phyloP scores from a whole-genome alignment of 805 yeast genomes.

The Candida piceae region DNA sequence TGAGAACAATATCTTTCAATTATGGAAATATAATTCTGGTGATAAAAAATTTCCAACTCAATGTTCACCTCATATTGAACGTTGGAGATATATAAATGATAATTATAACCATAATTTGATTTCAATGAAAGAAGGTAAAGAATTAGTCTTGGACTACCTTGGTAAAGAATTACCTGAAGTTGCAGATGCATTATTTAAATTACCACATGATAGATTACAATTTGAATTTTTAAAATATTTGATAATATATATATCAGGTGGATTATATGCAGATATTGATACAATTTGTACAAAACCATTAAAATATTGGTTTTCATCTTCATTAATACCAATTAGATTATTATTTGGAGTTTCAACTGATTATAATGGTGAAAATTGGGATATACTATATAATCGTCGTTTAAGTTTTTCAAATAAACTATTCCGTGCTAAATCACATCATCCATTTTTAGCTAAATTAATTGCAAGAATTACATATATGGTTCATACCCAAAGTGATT shows the following conservation, averaged over 20 bases:
- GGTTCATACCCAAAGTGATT: constrained; percentile 11
- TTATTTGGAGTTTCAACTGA: constrained; percentile 19
- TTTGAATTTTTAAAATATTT: constrained; percentile 55
- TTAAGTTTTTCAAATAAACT: constrained; percentile 17
- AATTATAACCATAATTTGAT: constrained; percentile 19
- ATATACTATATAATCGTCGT: constrained; percentile 20
- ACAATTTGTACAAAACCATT: constrained; percentile 48
- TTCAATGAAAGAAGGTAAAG: constrained; percentile 14
- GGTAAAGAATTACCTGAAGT: constrained; percentile 38
- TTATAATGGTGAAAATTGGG: constrained; percentile 22
- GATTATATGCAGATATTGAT: constrained; percentile 61
- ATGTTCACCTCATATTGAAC: constrained; percentile 15
- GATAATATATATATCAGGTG: constrained; percentile 48
- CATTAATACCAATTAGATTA: constrained; percentile 11
- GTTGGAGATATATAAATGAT: constrained; percentile 20
- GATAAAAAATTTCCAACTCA: constrained; percentile 15
- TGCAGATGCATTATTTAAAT: constrained; percentile 37
- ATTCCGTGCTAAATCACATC: constrained; percentile 22
- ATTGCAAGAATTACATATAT: constrained; percentile 22
- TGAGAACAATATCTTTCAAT: constrained; percentile 30
- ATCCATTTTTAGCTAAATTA: constrained; percentile 22
- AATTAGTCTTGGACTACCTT: constrained; percentile 14
- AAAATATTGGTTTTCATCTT: constrained; percentile 23
- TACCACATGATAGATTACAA: constrained; percentile 44
- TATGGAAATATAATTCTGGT: constrained; percentile 23